Conservation (phyloP, 2,329 filamentous ascomycete genomes). For the Ceratocystis variospora region DNA sequence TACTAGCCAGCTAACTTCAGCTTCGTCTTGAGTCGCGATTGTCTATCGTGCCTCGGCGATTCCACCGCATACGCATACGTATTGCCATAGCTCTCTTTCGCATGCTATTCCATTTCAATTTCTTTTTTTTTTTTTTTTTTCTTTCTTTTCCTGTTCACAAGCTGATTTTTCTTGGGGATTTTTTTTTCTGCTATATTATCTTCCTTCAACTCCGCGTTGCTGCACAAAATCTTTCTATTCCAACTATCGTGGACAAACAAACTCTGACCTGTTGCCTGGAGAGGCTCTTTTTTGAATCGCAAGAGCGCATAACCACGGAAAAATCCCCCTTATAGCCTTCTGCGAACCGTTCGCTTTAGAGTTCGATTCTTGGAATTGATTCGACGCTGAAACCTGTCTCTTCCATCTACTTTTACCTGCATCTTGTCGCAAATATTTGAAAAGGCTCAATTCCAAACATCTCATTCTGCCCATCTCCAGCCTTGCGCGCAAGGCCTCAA, state of each 20-base stretch:
- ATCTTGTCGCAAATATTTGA: background rate
- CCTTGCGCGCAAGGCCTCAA: constrained; percentile 3
- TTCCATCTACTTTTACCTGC: background rate
- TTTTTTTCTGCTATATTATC: background rate
- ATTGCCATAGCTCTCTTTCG: background rate
- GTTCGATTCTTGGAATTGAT: background rate
- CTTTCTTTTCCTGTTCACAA: background rate
- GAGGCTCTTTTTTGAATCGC: background rate
- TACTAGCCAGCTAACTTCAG: background rate
- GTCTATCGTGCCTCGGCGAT: background rate
- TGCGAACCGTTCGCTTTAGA: background rate
- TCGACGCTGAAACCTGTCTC: background rate
- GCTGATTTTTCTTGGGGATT: background rate
- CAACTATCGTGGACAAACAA: background rate
- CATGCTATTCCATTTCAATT: constrained; percentile 8
- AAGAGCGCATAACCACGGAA: background rate
- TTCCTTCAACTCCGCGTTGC: background rate
- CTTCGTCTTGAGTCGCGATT: background rate
- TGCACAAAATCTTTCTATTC: background rate
- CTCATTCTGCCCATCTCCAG: background rate
- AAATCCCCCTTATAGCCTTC: background rate
- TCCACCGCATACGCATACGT: background rate
- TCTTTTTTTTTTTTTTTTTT: constrained; percentile 4
- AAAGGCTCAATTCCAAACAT: background rate
- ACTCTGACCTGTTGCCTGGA: background rate